Base-by-base conservation (phyloP, 805 yeast species). In the Schwanniomyces occidentalis region DNA sequence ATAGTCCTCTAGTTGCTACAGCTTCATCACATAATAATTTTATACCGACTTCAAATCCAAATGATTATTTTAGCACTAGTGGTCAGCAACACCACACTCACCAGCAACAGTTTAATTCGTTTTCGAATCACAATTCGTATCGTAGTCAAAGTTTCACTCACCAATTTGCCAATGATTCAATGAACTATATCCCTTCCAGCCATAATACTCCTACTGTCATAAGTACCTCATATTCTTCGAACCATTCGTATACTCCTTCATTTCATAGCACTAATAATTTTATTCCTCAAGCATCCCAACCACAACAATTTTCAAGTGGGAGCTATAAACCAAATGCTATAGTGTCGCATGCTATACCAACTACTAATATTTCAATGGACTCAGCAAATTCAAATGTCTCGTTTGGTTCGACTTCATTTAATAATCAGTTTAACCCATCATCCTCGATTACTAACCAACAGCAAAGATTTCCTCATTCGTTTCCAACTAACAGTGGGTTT, bases 301-400 rank as follows among this genome's bases (percentile, higher is more conserved):
- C 27, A 17, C 36, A 35, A 16, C 33, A 21, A 15, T 17, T 24
- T 23, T 26, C 21, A 30, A 14, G 34, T 13, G 35, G 35, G 9
- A 40, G 44, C 25, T 41, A 34, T 26, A 47, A 42, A 22, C 44
- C 44, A 9, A 26, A 42, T 20, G 43, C 42, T 9, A 36, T 44
- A 12, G 35, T 43, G 25, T 58, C 64, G 10, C 63, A 61, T 14
- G 67, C 78, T 5, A 65, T 68, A 8, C 77, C 84, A 7, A 78
- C 84, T 3, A 78, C 84, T 1, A 71, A 65, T 39, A 63, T 78
- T 19, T 68, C 77, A 10, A 71, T 65, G 48, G 80, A 75, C 45
- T 52, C 65, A 16, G 76, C 73, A 7, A 48, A 52, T 28, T 38
- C 56, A 25, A 46, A 41, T 24, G 35, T 35, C 22, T 35, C 46